These are phyloP conservation scores for Phytophthora megakarya DNA, from an alignment of 352 stramenopile species.

Conservation along the genomic window DNA sequence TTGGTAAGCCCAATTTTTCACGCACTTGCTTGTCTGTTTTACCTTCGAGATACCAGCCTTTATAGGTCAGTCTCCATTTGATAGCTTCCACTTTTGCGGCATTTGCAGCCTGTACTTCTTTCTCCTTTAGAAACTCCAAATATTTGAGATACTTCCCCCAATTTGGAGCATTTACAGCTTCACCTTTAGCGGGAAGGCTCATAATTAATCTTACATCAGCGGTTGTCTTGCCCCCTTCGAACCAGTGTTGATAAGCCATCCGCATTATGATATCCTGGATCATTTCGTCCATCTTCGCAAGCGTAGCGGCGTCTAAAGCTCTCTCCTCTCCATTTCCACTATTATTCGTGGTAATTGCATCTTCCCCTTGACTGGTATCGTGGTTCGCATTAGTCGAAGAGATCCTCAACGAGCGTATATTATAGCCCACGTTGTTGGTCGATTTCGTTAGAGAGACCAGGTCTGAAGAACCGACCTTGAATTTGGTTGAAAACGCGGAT, in stretches of 20 bases:
- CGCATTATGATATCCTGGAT: conserved; percentile 3
- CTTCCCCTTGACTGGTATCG: too few relatives aligned
- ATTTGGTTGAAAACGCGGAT: neutral
- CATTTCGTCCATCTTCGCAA: neutral
- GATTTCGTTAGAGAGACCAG: neutral
- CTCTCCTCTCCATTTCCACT: conserved; percentile 10
- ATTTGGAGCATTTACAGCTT: conserved; percentile 13
- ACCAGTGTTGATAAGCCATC: conserved; percentile 18
- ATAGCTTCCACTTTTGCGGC: neutral
- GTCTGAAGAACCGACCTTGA: neutral
- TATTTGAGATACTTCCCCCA: conserved; percentile 24
- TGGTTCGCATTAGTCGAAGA: too few relatives aligned
- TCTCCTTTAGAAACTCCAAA: conserved; percentile 17
- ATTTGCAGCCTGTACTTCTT: conserved; percentile 9
- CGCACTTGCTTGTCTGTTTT: conserved; percentile 14
- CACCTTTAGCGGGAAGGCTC: conserved; percentile 13
- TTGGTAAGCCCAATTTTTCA: conserved; percentile 2
- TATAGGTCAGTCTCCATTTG: conserved; percentile 11
- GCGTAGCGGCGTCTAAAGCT: neutral
- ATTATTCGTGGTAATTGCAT: neutral
- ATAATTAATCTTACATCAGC: conserved; percentile 17
- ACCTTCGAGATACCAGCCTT: conserved; percentile 16
- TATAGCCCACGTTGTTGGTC: too few relatives aligned
- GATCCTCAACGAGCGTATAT: too few relatives aligned
- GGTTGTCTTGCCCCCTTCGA: conserved; percentile 13